A percentile compares a stretch with the other conserved stretches of the same genome.
These are phyloP conservation scores for Sesbania bispinosa DNA, from an alignment of 306 rosid genomes.

Conservation along the genomic window DNA sequence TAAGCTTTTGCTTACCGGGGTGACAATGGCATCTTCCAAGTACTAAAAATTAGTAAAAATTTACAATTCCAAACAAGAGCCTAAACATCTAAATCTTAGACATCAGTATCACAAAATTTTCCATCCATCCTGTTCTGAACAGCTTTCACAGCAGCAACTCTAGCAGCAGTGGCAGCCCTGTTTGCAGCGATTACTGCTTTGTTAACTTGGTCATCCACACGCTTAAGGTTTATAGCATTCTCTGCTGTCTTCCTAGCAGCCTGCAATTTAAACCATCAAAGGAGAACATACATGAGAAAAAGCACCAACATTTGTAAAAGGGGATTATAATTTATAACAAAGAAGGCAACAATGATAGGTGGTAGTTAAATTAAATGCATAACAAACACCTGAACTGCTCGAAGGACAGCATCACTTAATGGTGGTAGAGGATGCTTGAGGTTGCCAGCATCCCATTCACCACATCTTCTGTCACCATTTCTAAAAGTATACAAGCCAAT, in stretches of 20 bases:
- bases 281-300: not conserved
- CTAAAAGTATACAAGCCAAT: constrained; percentile 71
- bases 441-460: constrained; percentile 88
- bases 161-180: constrained; percentile 87
- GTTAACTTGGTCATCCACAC: constrained; percentile 77
- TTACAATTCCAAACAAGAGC: constrained; percentile 53
- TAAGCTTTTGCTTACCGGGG: constrained; percentile 73
- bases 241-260: constrained; percentile 80
- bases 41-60: constrained; percentile 50
- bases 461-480: constrained; percentile 67
- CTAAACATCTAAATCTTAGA: constrained; percentile 37
- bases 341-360: not conserved
- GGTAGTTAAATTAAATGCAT: not conserved
- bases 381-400: constrained; percentile 72
- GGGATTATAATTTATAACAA: not conserved
- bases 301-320: not conserved
- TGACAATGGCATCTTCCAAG: constrained; percentile 49
- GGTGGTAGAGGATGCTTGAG: constrained; percentile 74
- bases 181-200: constrained; percentile 79
- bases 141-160: constrained; percentile 98
- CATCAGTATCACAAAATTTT: constrained; percentile 67
- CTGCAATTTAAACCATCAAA: constrained; percentile 41
- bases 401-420: constrained; percentile 46
- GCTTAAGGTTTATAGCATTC: constrained; percentile 58
- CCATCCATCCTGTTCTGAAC: constrained; percentile 96